A percentile compares a stretch with the other conserved stretches of the same genome.
Evolutionary conservation across 805 yeast genomes (phyloP).

Genomic region (Candida morakotiae): DNA sequence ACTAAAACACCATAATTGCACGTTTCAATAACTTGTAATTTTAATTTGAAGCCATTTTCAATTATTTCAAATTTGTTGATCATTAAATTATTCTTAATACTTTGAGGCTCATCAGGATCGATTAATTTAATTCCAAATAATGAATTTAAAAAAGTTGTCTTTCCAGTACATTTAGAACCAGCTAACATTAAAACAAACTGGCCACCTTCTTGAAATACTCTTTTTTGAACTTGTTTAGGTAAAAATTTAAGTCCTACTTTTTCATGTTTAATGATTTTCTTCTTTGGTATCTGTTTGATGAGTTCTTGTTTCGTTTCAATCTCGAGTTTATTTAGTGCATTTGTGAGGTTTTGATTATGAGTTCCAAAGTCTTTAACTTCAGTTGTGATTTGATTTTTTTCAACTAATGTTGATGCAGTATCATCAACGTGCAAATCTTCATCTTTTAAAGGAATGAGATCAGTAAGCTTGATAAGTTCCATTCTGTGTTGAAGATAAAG

Average conservation of each 20-base stretch:
- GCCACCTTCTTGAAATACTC: conserved; percentile 23
- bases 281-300: background rate
- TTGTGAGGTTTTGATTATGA: conserved; percentile 1
- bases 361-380: background rate
- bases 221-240: conserved; percentile 26
- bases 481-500: background rate
- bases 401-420: background rate
- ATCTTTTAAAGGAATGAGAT: background rate
- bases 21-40: conserved; percentile 64
- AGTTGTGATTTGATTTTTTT: background rate
- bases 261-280: conserved; percentile 1
- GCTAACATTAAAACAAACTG: conserved; percentile 34
- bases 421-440: background rate
- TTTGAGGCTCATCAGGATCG: background rate
- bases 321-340: background rate
- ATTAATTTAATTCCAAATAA: conserved; percentile 49
- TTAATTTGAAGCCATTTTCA: conserved; percentile 57
- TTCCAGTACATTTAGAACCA: conserved; percentile 44
- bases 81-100: conserved; percentile 22
- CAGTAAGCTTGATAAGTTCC: background rate
- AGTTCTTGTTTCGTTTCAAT: background rate
- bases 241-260: conserved; percentile 21
- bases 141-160: conserved; percentile 76
- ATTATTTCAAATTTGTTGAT: conserved; percentile 46
- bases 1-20: conserved; percentile 48